These are phyloP conservation scores for Neurospora intermedia DNA, from an alignment of 495 filamentous ascomycete species.

Conservation along the genomic window DNA sequence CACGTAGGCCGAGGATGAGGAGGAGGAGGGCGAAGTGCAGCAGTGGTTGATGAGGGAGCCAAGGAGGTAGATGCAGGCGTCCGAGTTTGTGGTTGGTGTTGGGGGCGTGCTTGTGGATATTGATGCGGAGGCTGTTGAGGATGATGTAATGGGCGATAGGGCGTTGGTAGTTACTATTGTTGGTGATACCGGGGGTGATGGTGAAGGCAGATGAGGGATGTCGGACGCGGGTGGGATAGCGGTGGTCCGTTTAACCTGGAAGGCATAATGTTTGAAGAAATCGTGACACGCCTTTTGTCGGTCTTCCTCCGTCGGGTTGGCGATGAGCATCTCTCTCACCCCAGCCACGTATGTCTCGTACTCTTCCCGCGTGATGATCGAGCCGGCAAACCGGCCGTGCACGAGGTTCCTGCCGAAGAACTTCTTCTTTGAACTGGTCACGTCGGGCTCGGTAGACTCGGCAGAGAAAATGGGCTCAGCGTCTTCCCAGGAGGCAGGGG, in stretches of 20 bases:
- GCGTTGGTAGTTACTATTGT: background rate
- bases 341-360: conserved; percentile 9
- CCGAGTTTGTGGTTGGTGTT: background rate
- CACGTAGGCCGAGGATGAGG: background rate
- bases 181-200: background rate
- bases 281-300: conserved; percentile 4
- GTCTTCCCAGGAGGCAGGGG: background rate
- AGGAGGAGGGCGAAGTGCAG: conserved; percentile 11
- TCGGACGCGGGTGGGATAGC: background rate
- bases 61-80: conserved; percentile 21
- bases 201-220: background rate
- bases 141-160: background rate
- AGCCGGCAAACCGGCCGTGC: conserved; percentile 9
- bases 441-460: background rate
- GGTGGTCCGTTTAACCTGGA: background rate
- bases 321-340: background rate
- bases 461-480: background rate
- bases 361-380: conserved; percentile 8
- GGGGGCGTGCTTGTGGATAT: background rate
- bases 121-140: no score
- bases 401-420: conserved; percentile 12
- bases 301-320: conserved; percentile 1
- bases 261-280: conserved; percentile 23
- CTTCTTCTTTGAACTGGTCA: background rate
- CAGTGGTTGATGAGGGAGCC: conserved; percentile 25